phyloP scores from a whole-genome alignment of 495 filamentous ascomycete species.

The Aspergillus hancockii region DNA sequence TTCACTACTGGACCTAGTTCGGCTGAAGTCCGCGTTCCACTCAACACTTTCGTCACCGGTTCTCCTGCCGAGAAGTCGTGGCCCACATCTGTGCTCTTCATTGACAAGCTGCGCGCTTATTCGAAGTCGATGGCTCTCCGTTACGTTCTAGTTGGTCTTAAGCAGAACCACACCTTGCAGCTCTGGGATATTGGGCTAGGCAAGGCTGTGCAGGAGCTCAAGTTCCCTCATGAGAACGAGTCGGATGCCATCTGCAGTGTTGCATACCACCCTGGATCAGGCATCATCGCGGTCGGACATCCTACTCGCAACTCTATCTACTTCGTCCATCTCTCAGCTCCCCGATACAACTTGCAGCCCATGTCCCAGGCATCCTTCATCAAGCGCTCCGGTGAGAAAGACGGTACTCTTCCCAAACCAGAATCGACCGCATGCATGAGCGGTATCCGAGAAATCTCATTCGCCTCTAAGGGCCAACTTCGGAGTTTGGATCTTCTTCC shows the following conservation, averaged over 20 bases:
- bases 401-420: slow-evolving; percentile 71
- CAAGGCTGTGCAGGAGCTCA: slow-evolving; percentile 94
- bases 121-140: slow-evolving; percentile 80
- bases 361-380: slow-evolving; percentile 89
- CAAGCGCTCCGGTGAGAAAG: slow-evolving; percentile 69
- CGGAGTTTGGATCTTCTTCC: slow-evolving; percentile 87
- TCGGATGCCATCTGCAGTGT: slow-evolving; percentile 96
- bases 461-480: slow-evolving; percentile 82
- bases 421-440: slow-evolving; percentile 96
- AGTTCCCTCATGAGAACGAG: slow-evolving; percentile 94
- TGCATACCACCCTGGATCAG: slow-evolving; percentile 83
- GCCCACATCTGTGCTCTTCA: slow-evolving; percentile 92
- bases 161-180: slow-evolving; percentile 98
- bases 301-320: slow-evolving; percentile 97
- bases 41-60: slow-evolving; percentile 76
- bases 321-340: slow-evolving; percentile 91
- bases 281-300: slow-evolving; percentile 92
- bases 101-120: slow-evolving; percentile 92
- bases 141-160: slow-evolving; percentile 96
- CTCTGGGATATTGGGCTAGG: slow-evolving; percentile 96
- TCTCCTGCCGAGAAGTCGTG: slow-evolving; percentile 83
- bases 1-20: slow-evolving; percentile 56
- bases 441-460: slow-evolving; percentile 90
- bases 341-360: slow-evolving; percentile 75
- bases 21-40: slow-evolving; percentile 72